Conservation (phyloP, 2,329 filamentous ascomycete genomes). For the Dactylella cylindrospora region DNA sequence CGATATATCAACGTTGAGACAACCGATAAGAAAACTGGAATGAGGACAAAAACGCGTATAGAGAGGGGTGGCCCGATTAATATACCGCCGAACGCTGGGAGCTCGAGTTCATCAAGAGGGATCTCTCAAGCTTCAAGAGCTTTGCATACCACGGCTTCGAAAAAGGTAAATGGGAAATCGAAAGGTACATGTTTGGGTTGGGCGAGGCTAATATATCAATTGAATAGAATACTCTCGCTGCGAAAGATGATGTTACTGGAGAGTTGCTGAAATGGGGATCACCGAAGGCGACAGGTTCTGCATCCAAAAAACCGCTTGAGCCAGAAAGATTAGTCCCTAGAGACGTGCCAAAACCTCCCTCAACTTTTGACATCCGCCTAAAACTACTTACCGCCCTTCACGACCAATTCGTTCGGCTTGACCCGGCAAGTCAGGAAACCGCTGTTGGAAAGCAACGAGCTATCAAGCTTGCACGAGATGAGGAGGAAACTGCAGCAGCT, state of each 20-base stretch:
- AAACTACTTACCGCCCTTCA: slow-evolving; percentile 52
- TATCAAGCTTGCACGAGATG: slow-evolving; percentile 69
- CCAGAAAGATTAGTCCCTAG: slow-evolving; percentile 26
- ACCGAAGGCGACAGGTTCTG: slow-evolving; percentile 5
- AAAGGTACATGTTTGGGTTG: no score
- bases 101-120: background rate
- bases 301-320: slow-evolving; percentile 2
- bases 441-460: slow-evolving; percentile 61
- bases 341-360: slow-evolving; percentile 7
- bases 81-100: background rate
- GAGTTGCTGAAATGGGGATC: slow-evolving; percentile 11
- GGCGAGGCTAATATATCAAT: background rate
- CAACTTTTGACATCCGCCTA: slow-evolving; percentile 4
- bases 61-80: slow-evolving; percentile 14
- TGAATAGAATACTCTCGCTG: slow-evolving; percentile 4
- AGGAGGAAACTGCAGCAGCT: slow-evolving; percentile 74
- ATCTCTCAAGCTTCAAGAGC: background rate
- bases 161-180: slow-evolving; percentile 1
- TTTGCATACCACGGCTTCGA: slow-evolving; percentile 6
- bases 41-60: slow-evolving; percentile 14
- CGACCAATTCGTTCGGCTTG: slow-evolving; percentile 66
- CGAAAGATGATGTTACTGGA: slow-evolving; percentile 13
- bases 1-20: slow-evolving; percentile 22
- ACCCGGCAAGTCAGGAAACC: slow-evolving; percentile 61
- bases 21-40: slow-evolving; percentile 22